These are phyloP conservation scores for Silene vulgaris DNA, from an alignment of 179 eudicot genomes.

Conservation along the genomic window DNA sequence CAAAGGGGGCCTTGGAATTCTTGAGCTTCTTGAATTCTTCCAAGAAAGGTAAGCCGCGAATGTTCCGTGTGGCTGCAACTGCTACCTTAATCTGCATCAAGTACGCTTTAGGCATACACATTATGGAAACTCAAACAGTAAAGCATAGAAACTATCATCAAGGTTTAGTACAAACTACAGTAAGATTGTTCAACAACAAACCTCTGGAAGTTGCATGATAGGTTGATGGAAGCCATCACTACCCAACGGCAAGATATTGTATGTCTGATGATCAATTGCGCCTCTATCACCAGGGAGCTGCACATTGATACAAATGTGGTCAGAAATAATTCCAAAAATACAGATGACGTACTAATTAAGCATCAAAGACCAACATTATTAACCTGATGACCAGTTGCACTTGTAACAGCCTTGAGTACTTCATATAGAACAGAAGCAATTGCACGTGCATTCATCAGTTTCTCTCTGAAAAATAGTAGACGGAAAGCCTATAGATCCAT, in stretches of 20 bases:
- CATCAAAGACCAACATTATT: conserved; percentile 3
- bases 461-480: conserved; percentile 56
- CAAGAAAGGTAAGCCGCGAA: conserved; percentile 73
- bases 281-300: conserved; percentile 77
- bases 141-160: conserved; percentile 2
- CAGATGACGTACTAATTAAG: background rate
- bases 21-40: conserved; percentile 53
- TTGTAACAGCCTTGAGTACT: conserved; percentile 59
- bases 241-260: conserved; percentile 89
- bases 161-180: background rate
- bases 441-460: conserved; percentile 58
- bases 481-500: conserved; percentile 26
- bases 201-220: conserved; percentile 95
- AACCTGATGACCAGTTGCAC: conserved; percentile 86
- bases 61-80: conserved; percentile 60
- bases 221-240: conserved; percentile 78
- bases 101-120: conserved; percentile 16
- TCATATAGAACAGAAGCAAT: conserved; percentile 72
- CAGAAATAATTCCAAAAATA: conserved; percentile 1
- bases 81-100: conserved; percentile 75
- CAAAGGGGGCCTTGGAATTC: conserved; percentile 37
- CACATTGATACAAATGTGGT: conserved; percentile 7
- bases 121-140: background rate
- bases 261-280: conserved; percentile 42
- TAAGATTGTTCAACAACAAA: conserved; percentile 20